These are phyloP conservation scores for Aspergillus carlsbadensis DNA, from an alignment of 495 filamentous ascomycete genomes.

Conservation along the genomic window DNA sequence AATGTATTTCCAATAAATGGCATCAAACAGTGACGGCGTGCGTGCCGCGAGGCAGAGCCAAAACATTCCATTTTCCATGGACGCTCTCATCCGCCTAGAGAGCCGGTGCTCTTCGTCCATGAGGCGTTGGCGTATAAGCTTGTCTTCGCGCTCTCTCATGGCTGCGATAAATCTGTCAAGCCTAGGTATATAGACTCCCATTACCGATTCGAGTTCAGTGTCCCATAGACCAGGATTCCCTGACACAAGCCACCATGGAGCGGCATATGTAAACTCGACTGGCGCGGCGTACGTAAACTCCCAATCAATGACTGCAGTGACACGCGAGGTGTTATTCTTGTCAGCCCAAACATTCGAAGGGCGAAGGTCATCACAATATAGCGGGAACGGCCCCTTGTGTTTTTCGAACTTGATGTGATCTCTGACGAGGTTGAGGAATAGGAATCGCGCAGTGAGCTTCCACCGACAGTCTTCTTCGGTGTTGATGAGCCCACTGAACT, in stretches of 20 bases:
- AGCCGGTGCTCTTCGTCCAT: slow-evolving; percentile 24
- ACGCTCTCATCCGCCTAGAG: slow-evolving; percentile 23
- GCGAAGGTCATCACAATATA: slow-evolving; percentile 24
- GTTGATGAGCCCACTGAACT: slow-evolving; percentile 40
- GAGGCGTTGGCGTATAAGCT: slow-evolving; percentile 19
- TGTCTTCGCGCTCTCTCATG: slow-evolving; percentile 22
- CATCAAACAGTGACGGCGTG: slow-evolving; percentile 29
- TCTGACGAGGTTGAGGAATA: slow-evolving; percentile 35
- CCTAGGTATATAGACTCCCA: slow-evolving; percentile 17
- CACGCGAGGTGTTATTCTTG: slow-evolving; percentile 5
- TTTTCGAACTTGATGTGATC: slow-evolving; percentile 20
- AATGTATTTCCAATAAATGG: slow-evolving; percentile 31
- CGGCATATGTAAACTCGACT: slow-evolving; percentile 35
- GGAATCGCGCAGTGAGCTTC: slow-evolving; percentile 46
- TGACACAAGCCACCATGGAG: slow-evolving; percentile 46
- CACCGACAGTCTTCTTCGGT: slow-evolving; percentile 40
- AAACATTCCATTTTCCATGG: slow-evolving; percentile 26
- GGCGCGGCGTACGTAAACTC: slow-evolving; percentile 45
- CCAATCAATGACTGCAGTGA: slow-evolving; percentile 35
- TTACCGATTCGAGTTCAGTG: slow-evolving; percentile 25
- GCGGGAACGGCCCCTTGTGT: slow-evolving; percentile 19
- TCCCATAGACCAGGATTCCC: slow-evolving; percentile 34
- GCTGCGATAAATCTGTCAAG: not conserved
- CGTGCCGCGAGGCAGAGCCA: slow-evolving; percentile 31
- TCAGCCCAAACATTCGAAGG: slow-evolving; percentile 26